Base-by-base conservation (phyloP, 176 grass and related monocot genomes). In the Echinochloa phyllopogon region DNA sequence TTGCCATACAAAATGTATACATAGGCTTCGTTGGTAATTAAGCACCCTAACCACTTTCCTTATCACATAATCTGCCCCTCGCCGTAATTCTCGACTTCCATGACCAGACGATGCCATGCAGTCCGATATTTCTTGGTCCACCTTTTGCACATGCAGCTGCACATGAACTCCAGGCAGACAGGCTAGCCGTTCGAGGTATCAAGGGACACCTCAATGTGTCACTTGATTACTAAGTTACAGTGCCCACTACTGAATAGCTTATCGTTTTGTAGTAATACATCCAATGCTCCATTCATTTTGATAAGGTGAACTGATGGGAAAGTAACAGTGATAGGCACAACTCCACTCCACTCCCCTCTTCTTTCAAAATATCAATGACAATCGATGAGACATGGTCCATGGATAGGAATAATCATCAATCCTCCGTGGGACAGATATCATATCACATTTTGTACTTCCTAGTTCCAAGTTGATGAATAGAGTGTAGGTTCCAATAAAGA, bases 401-500 rank as follows among this genome's bases (percentile, higher is more conserved):
- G 20, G 52, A 24, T 42, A 40, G 20, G 10, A 45, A 2, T 13
- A 55, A 51, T 48, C 10, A 41, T 47, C 11, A 42, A 69, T 18
- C 50, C 62, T 37, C 48, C 51, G 3, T 67, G 18, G 14, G 4
- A 25, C 57, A 18, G 39, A 48, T 48, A 72, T n/a, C 38, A 14
- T 60, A 39, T 58, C n/a, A 66, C 37, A 43, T 24, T n/a, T 49
- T 16, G 49, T 45, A 25, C 12, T 71, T 78, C 25, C 53, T 79
- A 64, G 21, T 24, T 41, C 24, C 65, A 43, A 59, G 23, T 25
- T 69, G 65, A n/a, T 55, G 16, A 65, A 29, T 63, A 79, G 53
- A 67, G 39, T 67, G 29, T 61, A 41, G 20, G 59, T 27, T 50
- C 40, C 78, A 76, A 77, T 47, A n/a, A 60, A 61, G 14, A 75